Conservation (phyloP, 108 stramenopile genomes). For the Cyclotella baltica region DNA sequence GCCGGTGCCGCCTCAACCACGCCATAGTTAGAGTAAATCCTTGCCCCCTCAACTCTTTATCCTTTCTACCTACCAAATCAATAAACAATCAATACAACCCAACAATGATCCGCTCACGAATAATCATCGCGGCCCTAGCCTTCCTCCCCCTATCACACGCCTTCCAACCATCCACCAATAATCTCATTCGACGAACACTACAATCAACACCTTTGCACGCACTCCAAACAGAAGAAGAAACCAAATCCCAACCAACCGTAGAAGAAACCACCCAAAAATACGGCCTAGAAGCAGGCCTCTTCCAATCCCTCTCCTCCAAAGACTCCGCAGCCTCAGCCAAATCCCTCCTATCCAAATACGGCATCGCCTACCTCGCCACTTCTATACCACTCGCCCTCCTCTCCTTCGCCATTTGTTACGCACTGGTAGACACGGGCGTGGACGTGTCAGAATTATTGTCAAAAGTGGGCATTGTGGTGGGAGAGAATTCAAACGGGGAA, state of each 20-base stretch:
- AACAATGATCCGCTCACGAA: constrained; percentile 38
- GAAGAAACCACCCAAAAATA: constrained; percentile 86
- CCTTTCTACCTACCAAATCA: too few relatives aligned
- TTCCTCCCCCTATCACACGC: constrained; percentile 21
- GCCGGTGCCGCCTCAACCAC: too few relatives aligned
- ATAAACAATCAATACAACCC: not conserved
- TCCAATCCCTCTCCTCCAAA: constrained; percentile 70
- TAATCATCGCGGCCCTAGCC: constrained; percentile 24
- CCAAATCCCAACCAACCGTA: constrained; percentile 19
- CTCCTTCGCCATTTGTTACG: constrained; percentile 89
- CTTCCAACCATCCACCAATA: constrained; percentile 8
- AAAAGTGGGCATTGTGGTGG: constrained; percentile 85
- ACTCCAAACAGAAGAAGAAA: constrained; percentile 37
- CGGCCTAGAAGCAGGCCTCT: constrained; percentile 91
- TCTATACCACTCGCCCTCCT: constrained; percentile 93
- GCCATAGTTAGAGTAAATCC: too few relatives aligned
- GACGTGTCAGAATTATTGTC: constrained; percentile 82
- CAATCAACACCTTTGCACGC: constrained; percentile 23
- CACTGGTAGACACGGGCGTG: constrained; percentile 88
- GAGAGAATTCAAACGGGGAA: constrained; percentile 66
- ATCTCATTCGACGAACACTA: not conserved
- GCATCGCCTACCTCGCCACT: constrained; percentile 93
- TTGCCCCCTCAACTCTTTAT: constrained; percentile 18
- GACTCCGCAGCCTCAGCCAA: constrained; percentile 84
- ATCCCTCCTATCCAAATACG: constrained; percentile 88